Evolutionary conservation across 768 basidiomycete genomes (phyloP).

Genomic region (Naganishia kalamii): DNA sequence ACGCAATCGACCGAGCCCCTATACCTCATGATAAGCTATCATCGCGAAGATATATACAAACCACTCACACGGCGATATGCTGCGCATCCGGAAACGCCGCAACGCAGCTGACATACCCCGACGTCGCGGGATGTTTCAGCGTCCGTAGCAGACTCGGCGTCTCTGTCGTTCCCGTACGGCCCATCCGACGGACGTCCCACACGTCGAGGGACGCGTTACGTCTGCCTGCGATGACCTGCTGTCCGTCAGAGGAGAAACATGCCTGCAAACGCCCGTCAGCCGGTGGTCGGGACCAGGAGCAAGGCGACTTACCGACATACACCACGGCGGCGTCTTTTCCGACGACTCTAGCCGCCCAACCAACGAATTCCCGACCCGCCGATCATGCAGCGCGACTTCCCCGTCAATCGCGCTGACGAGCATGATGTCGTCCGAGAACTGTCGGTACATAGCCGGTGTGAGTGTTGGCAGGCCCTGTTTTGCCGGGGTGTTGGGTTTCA

Average conservation of each 20-base stretch:
- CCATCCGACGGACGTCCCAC: constrained; percentile 85
- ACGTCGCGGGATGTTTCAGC: constrained; percentile 75
- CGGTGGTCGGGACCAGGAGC: not conserved
- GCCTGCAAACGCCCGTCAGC: constrained; percentile 54
- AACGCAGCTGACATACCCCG: constrained; percentile 85
- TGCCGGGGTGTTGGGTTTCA: not conserved
- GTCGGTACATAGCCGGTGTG: constrained; percentile 56
- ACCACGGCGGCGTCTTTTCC: constrained; percentile 92
- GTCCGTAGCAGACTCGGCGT: constrained; percentile 76
- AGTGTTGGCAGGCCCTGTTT: constrained; percentile 53
- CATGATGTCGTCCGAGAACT: constrained; percentile 72
- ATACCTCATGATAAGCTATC: not conserved
- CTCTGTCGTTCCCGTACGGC: constrained; percentile 56
- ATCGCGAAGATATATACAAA: no score
- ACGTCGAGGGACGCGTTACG: constrained; percentile 76
- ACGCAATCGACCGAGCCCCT: constrained; percentile 91
- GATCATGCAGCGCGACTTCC: constrained; percentile 85
- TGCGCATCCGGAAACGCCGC: constrained; percentile 85
- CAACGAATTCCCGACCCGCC: constrained; percentile 56
- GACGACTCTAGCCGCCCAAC: constrained; percentile 81
- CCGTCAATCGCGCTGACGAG: constrained; percentile 89
- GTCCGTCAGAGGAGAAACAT: constrained; percentile 85
- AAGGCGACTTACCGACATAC: constrained; percentile 66
- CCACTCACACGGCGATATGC: constrained; percentile 82
- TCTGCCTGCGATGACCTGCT: constrained; percentile 81